phyloP scores from a whole-genome alignment of 306 rosid species.

The Crotalaria pallida region DNA sequence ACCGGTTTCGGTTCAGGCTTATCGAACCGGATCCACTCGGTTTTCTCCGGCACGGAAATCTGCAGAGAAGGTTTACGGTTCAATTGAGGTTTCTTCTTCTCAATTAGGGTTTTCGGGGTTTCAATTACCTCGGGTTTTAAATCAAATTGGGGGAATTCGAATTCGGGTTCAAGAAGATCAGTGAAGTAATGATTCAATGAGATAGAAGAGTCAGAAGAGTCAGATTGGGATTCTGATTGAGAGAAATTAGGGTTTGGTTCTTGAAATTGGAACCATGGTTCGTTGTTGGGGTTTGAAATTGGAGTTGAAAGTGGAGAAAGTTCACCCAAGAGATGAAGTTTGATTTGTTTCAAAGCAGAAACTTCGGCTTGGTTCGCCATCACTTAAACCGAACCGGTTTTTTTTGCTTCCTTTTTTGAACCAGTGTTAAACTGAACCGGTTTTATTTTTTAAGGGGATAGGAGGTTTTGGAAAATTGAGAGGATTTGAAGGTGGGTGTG shows the following conservation, averaged over 20 bases:
- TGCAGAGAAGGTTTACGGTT: slow-evolving; percentile 49
- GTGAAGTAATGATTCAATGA: slow-evolving; percentile 26
- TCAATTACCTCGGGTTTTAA: slow-evolving; percentile 38
- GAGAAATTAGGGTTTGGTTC: neutral
- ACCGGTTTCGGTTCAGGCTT: slow-evolving; percentile 12
- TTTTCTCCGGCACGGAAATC: slow-evolving; percentile 55
- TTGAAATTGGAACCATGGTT: neutral
- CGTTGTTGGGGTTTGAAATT: neutral
- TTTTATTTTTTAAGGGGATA: neutral
- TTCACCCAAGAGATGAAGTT: slow-evolving; percentile 65
- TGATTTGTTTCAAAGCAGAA: slow-evolving; percentile 49
- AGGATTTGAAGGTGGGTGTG: neutral
- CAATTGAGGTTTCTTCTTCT: slow-evolving; percentile 6
- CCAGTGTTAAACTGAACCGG: neutral
- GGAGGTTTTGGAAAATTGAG: neutral
- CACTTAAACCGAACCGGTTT: neutral
- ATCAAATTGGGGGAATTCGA: slow-evolving; percentile 17
- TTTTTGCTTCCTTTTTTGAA: neutral
- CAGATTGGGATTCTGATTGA: neutral
- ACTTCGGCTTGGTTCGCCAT: slow-evolving; percentile 42
- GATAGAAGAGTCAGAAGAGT: slow-evolving; percentile 24
- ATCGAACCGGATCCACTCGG: slow-evolving; percentile 60
- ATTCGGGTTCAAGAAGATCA: slow-evolving; percentile 1
- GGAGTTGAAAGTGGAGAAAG: slow-evolving; percentile 36
- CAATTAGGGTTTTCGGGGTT: neutral